Conservation (phyloP, 2,329 filamentous ascomycete genomes). For the Aspergillus fructus region DNA sequence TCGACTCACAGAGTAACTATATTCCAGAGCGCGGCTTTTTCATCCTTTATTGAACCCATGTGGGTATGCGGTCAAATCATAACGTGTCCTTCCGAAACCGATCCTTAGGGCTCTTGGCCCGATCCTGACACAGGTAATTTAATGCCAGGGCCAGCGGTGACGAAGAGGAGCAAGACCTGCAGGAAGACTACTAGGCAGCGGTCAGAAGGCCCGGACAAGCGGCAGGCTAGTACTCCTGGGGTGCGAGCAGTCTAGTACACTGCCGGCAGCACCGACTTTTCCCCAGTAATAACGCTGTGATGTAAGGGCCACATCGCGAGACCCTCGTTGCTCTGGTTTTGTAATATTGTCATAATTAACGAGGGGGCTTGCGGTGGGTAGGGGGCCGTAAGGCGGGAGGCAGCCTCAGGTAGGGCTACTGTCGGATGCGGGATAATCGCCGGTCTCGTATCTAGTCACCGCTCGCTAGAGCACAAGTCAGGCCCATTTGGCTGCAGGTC, state of each 20-base stretch:
- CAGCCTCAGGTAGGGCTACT: not conserved
- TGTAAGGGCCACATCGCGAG: not conserved
- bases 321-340: not conserved
- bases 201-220: slow-evolving; percentile 14
- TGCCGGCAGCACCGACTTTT: slow-evolving; percentile 7
- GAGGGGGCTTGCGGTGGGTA: not conserved
- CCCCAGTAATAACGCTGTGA: not conserved
- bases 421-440: slow-evolving; percentile 2
- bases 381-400: not conserved
- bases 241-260: slow-evolving; percentile 3
- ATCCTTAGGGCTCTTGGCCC: not conserved
- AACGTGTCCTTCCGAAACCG: not conserved
- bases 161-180: too few relatives aligned
- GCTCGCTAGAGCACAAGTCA: not conserved
- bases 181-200: slow-evolving; percentile 3
- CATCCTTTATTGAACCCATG: not conserved
- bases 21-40: not conserved
- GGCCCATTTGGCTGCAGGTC: not conserved
- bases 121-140: slow-evolving; percentile 9
- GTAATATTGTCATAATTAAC: not conserved
- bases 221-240: not conserved
- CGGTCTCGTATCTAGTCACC: not conserved
- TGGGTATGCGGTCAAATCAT: slow-evolving; percentile 6
- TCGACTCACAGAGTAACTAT: not conserved
- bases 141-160: not conserved